phyloP scores from a whole-genome alignment of 768 basidiomycete species.

The Fomitopsis serialis region DNA sequence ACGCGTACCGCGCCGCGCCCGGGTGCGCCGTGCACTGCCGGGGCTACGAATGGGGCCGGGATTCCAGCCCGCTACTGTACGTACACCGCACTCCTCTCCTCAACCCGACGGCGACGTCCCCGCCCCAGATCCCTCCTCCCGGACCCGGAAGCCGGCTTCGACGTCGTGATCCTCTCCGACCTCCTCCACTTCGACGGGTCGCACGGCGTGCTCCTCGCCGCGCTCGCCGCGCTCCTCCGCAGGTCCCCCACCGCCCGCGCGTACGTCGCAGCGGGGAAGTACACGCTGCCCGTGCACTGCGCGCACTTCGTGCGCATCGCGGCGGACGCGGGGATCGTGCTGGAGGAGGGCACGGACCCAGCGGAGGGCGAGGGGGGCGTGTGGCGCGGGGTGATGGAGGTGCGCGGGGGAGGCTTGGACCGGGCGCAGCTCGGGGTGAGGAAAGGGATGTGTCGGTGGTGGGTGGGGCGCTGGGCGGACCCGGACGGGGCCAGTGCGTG shows the following conservation, averaged over 20 bases:
- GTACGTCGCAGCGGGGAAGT: conserved; percentile 61
- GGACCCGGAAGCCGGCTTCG: conserved; percentile 31
- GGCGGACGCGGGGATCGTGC: conserved; percentile 34
- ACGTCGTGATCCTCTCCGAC: conserved; percentile 64
- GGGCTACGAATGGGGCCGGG: conserved; percentile 65
- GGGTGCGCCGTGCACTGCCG: conserved; percentile 38
- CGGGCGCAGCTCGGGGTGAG: conserved; percentile 40
- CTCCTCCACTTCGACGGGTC: conserved; percentile 63
- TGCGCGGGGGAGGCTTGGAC: conserved; percentile 39
- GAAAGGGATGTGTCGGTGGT: conserved; percentile 57
- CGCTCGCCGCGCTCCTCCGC: conserved; percentile 44
- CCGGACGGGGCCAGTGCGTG: neutral
- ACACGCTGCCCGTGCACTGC: conserved; percentile 50
- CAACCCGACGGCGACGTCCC: too few relatives aligned
- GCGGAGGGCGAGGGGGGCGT: conserved; percentile 24
- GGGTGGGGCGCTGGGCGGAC: conserved; percentile 48
- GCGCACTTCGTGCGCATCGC: conserved; percentile 43
- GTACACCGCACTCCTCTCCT: too few relatives aligned
- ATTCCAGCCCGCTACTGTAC: conserved; percentile 43
- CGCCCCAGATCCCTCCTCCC: neutral
- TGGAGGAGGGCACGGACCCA: conserved; percentile 33
- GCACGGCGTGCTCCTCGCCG: conserved; percentile 50
- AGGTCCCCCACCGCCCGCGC: conserved; percentile 35
- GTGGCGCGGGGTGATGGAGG: conserved; percentile 45
- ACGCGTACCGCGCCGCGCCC: conserved; percentile 29